A percentile compares a stretch with the other conserved stretches of the same genome.
These are phyloP conservation scores for Arthrobotrys pseudoclavata DNA, from an alignment of 2,329 filamentous ascomycete species.

Conservation along the genomic window DNA sequence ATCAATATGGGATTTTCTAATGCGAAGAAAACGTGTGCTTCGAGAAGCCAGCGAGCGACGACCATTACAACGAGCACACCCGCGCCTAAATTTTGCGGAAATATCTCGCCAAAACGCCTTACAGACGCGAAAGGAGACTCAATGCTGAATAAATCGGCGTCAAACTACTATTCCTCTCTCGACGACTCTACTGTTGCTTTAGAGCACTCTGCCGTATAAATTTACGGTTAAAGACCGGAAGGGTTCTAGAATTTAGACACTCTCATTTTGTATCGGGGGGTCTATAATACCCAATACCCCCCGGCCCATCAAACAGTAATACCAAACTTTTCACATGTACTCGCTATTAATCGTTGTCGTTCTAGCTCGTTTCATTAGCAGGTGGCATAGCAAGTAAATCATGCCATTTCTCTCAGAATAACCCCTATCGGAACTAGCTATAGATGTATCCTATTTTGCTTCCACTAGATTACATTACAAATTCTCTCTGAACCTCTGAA, in stretches of 20 bases:
- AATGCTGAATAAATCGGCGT: background rate
- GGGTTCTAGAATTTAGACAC: background rate
- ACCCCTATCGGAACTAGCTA: too few relatives aligned
- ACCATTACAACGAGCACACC: conserved; percentile 13
- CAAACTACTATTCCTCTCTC: background rate
- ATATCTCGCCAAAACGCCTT: background rate
- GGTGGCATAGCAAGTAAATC: too few relatives aligned
- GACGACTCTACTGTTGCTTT: background rate
- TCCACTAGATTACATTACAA: too few relatives aligned
- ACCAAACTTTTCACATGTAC: background rate
- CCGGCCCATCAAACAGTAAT: background rate
- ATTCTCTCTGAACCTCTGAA: too few relatives aligned
- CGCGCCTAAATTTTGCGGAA: conserved; percentile 4
- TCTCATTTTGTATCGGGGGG: background rate
- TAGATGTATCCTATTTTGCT: too few relatives aligned
- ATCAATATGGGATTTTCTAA: conserved; percentile 51
- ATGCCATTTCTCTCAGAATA: too few relatives aligned
- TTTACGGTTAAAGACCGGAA: background rate
- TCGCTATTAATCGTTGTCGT: background rate
- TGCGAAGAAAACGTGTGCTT: conserved; percentile 29
- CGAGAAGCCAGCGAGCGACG: conserved; percentile 20
- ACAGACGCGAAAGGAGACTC: background rate
- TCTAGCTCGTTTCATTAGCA: background rate
- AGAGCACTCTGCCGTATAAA: background rate
- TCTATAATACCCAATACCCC: background rate